These are phyloP conservation scores for Kodamaea suecica DNA, from an alignment of 1,139 yeast species.

Conservation along the genomic window DNA sequence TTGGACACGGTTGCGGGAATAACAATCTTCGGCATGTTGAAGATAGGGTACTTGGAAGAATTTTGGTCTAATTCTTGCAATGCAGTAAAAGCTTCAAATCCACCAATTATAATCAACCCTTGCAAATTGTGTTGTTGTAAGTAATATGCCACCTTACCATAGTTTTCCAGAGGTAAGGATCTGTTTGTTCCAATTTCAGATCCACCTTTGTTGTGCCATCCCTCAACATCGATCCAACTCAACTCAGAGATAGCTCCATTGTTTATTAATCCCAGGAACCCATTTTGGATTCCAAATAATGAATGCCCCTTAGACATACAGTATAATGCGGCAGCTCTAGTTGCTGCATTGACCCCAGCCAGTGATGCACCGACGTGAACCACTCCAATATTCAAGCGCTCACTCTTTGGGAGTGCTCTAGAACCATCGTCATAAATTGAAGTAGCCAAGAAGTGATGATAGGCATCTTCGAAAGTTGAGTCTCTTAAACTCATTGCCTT, in stretches of 20 bases:
- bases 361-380: constrained; percentile 83
- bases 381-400: constrained; percentile 69
- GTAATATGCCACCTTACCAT: constrained; percentile 73
- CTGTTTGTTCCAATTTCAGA: constrained; percentile 83
- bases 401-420: constrained; percentile 47
- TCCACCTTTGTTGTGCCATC: constrained; percentile 75
- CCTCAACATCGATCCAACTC: constrained; percentile 67
- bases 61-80: constrained; percentile 65
- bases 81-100: constrained; percentile 74
- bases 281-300: constrained; percentile 71
- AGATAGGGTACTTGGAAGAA: constrained; percentile 63
- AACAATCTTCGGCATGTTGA: constrained; percentile 73
- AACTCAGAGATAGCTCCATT: constrained; percentile 65
- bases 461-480: constrained; percentile 69
- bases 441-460: constrained; percentile 65
- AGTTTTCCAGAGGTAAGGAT: constrained; percentile 60
- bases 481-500: constrained; percentile 68
- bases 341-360: constrained; percentile 77
- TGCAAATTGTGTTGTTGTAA: constrained; percentile 71
- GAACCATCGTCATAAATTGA: constrained; percentile 67
- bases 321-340: constrained; percentile 70
- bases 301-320: constrained; percentile 74
- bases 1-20: constrained; percentile 83
- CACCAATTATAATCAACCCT: constrained; percentile 74
- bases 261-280: constrained; percentile 73